Percentiles rank a stretch among this genome's conserved stretches.
Evolutionary conservation across 2,329 filamentous ascomycete species (phyloP).

Genomic region (Aotearoamyces nothofagi): DNA sequence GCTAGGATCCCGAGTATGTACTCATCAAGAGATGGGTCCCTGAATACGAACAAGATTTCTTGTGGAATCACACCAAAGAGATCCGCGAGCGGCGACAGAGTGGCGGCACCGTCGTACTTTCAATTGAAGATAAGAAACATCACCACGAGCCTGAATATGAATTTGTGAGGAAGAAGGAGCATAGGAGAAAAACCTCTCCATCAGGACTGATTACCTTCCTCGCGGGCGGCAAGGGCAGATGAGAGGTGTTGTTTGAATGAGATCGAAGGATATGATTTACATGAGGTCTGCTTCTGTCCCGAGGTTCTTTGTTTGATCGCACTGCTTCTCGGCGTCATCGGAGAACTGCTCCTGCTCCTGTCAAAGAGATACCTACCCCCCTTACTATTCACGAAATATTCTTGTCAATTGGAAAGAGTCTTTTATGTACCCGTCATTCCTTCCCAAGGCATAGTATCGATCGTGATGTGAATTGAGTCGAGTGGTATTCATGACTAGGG

Average conservation of each 20-base stretch:
- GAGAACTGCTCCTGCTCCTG: too few relatives aligned
- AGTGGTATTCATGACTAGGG: not conserved
- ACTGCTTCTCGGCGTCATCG: too few relatives aligned
- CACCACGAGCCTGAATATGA: conserved; percentile 14
- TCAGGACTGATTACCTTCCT: conserved; percentile 17
- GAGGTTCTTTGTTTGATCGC: too few relatives aligned
- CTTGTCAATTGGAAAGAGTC: too few relatives aligned
- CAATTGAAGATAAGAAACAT: conserved; percentile 9
- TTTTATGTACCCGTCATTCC: too few relatives aligned
- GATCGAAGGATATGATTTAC: too few relatives aligned
- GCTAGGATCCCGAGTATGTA: conserved; percentile 53
- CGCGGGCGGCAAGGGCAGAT: conserved; percentile 14
- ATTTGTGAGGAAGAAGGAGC: conserved; percentile 16
- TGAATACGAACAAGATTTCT: conserved; percentile 53
- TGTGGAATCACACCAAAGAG: conserved; percentile 56
- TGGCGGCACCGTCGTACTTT: conserved; percentile 8
- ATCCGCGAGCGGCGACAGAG: conserved; percentile 23
- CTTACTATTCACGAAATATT: too few relatives aligned
- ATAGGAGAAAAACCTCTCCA: conserved; percentile 15
- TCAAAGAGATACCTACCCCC: too few relatives aligned
- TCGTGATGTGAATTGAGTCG: too few relatives aligned
- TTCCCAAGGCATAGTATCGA: too few relatives aligned
- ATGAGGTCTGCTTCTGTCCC: too few relatives aligned
- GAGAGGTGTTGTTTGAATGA: too few relatives aligned
- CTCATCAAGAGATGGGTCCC: conserved; percentile 61